phyloP scores from a whole-genome alignment of 2,329 filamentous ascomycete genomes.

The Beauveria caledonica region DNA sequence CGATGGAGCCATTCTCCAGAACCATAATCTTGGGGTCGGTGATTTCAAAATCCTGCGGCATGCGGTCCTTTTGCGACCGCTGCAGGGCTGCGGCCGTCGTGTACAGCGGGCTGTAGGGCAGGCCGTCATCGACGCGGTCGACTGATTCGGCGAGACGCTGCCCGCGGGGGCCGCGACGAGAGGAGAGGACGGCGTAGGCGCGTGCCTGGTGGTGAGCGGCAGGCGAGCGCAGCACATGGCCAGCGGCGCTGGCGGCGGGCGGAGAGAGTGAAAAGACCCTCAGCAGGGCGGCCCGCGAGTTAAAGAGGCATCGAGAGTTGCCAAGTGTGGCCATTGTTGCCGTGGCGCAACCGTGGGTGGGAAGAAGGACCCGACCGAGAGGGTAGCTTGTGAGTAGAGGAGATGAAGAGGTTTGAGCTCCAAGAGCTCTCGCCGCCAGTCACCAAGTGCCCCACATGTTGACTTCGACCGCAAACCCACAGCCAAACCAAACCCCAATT shows the following conservation, averaged over 20 bases:
- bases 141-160: neutral
- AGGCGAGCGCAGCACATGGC: constrained; percentile 8
- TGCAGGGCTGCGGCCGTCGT: constrained; percentile 26
- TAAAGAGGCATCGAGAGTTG: constrained; percentile 31
- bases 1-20: constrained; percentile 30
- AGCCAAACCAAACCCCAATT: too few relatives aligned
- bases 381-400: neutral
- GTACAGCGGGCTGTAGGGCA: constrained; percentile 26
- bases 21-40: constrained; percentile 33
- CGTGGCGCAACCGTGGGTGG: too few relatives aligned
- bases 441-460: too few relatives aligned
- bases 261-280: constrained; percentile 35
- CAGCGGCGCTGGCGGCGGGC: neutral
- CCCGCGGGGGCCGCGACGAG: constrained; percentile 10
- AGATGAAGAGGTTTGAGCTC: constrained; percentile 8
- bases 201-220: constrained; percentile 12
- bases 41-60: constrained; percentile 38
- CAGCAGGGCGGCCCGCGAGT: constrained; percentile 37
- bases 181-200: constrained; percentile 11
- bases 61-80: constrained; percentile 27
- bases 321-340: constrained; percentile 24
- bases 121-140: constrained; percentile 15
- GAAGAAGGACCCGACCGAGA: neutral
- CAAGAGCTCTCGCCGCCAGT: neutral
- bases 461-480: too few relatives aligned